Base-by-base conservation (phyloP, 768 basidiomycete species). In the Trametes coccinea region DNA sequence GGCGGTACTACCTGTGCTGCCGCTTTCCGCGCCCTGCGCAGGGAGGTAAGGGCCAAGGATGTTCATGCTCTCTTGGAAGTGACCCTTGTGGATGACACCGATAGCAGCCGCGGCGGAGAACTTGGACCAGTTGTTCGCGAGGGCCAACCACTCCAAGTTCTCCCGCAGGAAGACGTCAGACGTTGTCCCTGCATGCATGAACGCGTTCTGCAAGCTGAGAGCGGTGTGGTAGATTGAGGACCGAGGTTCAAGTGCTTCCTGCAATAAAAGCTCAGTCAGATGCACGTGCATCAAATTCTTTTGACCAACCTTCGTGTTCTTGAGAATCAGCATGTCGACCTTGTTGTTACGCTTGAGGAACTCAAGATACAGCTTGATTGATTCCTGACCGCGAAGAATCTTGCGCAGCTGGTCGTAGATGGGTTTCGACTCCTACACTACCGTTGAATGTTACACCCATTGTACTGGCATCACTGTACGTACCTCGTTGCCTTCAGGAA, bases 211-310 rank as follows among this genome's bases (percentile, higher is more conserved):
- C 59, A 99, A 84, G 7, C 95, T 95, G 64, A 99, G 84, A 4
- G 97, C 95, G 5, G 93, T 95, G 76, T 99, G 97, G 73, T 95
- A 98, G 71, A 99, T 93, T 17, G 96, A 98, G 27, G 93, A 95
- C 40, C 96, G 90, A 30, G 94, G 84, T 70, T 98, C 96, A 22
- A 98, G 80, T 1, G 87, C 86, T 53, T 98, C 95, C 93, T 95
- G 64, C 4, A 56, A 55, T 4, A 41, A 17, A 56, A 14, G 4
- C 14, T 51, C 3, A 39, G n/a, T 22, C 10, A n/a, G 47, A 13
- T 22, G 2, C 34, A 30, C n/a, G 10, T 11, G 10, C 13, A 39
- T 6, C 44, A 27, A 4, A 30, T 39, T 27, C 59, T 34, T 11
- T 29, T 4, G 39, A 63, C 63, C 57, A 66, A 92, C 93, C 82